Percentiles rank a stretch among this genome's conserved stretches.
Conservation (phyloP, 23 red algal genomes). For the Gracilaria gracilis region DNA sequence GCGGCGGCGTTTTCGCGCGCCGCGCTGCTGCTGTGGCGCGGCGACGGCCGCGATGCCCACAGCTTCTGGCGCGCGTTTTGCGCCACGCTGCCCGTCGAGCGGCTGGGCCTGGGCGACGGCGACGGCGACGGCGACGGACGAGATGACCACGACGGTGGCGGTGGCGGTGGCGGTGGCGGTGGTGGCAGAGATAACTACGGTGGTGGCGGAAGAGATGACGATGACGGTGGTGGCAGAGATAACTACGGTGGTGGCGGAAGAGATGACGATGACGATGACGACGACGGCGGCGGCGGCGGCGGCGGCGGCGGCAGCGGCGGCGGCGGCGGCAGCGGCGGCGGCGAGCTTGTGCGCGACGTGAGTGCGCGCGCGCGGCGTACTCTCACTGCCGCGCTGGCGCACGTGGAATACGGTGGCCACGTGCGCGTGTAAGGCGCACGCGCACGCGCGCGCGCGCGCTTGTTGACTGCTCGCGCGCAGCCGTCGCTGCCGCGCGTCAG, state of each 20-base stretch:
- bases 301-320: not conserved
- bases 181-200: not conserved
- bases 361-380: not conserved
- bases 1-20: not conserved
- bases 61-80: constrained; percentile 27
- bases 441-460: not conserved
- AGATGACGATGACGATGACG: not conserved
- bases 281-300: constrained; percentile 4
- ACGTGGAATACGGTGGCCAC: not conserved
- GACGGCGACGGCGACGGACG: not conserved
- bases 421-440: not conserved
- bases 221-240: not conserved
- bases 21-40: not conserved
- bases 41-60: not conserved
- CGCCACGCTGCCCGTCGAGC: too few species aligned
- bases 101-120: too few species aligned
- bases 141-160: not conserved
- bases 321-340: not conserved
- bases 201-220: not conserved
- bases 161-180: not conserved
- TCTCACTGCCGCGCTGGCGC: not conserved
- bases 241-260: not conserved
- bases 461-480: not conserved
- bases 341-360: not conserved
- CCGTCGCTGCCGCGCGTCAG: too few species aligned